These are phyloP conservation scores for Saccharomyces hybrid DNA, from an alignment of 1,139 yeast genomes.

Conservation along the genomic window DNA sequence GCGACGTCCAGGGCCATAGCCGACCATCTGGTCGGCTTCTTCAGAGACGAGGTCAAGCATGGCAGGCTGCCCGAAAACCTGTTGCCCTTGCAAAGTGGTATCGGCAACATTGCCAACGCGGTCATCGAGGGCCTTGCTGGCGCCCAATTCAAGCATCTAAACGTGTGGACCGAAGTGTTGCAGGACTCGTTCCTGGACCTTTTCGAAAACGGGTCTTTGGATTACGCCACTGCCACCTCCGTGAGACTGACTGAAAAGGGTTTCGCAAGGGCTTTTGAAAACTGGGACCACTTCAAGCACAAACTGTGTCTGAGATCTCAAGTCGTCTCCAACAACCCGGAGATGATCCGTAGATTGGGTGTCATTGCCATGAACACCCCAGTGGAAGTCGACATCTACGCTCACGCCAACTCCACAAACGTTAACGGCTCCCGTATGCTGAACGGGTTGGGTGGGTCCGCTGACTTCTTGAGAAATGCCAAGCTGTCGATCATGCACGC, in stretches of 20 bases:
- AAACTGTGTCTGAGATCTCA: slow-evolving; percentile 88
- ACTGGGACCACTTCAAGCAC: slow-evolving; percentile 81
- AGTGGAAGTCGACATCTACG: slow-evolving; percentile 94
- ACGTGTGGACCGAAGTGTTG: slow-evolving; percentile 96
- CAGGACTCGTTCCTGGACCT: slow-evolving; percentile 95
- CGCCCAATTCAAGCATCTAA: slow-evolving; percentile 76
- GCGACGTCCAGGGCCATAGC: slow-evolving; percentile 75
- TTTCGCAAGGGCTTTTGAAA: slow-evolving; percentile 74
- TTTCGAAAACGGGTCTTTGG: slow-evolving; percentile 87
- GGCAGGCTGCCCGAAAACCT: slow-evolving; percentile 92
- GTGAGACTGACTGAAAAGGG: slow-evolving; percentile 88
- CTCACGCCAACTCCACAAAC: slow-evolving; percentile 97
- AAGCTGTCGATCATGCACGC: slow-evolving; percentile 97
- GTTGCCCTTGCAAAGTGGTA: slow-evolving; percentile 94
- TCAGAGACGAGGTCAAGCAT: slow-evolving; percentile 76
- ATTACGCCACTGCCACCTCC: slow-evolving; percentile 92
- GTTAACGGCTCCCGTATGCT: slow-evolving; percentile 97
- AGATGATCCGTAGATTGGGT: slow-evolving; percentile 91
- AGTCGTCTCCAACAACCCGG: slow-evolving; percentile 92
- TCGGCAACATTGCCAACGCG: slow-evolving; percentile 97
- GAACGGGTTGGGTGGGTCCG: slow-evolving; percentile 96
- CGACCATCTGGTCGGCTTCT: slow-evolving; percentile 74
- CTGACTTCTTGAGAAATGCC: slow-evolving; percentile 92
- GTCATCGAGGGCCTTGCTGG: slow-evolving; percentile 91
- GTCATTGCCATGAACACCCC: slow-evolving; percentile 99